These are phyloP conservation scores for Fraxinus pennsylvanica DNA, from an alignment of 257 asterid genomes.

Conservation along the genomic window DNA sequence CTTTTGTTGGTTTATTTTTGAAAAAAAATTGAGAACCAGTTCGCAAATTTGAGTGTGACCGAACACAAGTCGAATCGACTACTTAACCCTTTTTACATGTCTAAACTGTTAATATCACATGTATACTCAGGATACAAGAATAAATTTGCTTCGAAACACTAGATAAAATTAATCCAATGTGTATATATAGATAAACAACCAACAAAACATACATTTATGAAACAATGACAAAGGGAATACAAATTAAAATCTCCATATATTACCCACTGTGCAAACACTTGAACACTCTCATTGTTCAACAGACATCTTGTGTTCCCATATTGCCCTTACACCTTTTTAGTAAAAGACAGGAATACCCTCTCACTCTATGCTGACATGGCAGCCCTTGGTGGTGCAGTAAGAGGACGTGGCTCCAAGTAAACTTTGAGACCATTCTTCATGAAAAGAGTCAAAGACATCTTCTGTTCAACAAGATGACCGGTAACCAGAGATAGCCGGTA, in stretches of 20 bases:
- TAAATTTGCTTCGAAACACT: not conserved
- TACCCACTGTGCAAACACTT: too few relatives aligned
- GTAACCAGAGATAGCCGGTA: slow-evolving; percentile 62
- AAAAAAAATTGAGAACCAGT: too few relatives aligned
- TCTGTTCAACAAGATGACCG: slow-evolving; percentile 85
- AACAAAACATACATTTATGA: not conserved
- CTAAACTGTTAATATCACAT: too few relatives aligned
- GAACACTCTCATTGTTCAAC: not conserved
- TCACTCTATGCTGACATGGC: slow-evolving; percentile 36
- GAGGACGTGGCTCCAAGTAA: slow-evolving; percentile 48
- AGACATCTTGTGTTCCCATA: not conserved
- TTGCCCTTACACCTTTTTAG: not conserved
- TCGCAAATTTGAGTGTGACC: too few relatives aligned
- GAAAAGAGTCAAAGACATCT: slow-evolving; percentile 78
- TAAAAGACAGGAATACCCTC: not conserved
- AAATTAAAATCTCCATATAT: slow-evolving; percentile 6
- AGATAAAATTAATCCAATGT: too few relatives aligned
- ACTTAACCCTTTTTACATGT: too few relatives aligned
- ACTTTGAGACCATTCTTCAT: slow-evolving; percentile 72
- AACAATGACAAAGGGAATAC: slow-evolving; percentile 13
- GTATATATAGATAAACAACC: not conserved
- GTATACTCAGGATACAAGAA: too few relatives aligned
- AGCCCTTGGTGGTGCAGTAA: slow-evolving; percentile 30
- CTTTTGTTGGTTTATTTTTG: too few relatives aligned
- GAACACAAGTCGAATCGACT: too few relatives aligned